Conservation (phyloP, 2,329 filamentous ascomycete genomes). For the Pyrenophora tritici-repentis region DNA sequence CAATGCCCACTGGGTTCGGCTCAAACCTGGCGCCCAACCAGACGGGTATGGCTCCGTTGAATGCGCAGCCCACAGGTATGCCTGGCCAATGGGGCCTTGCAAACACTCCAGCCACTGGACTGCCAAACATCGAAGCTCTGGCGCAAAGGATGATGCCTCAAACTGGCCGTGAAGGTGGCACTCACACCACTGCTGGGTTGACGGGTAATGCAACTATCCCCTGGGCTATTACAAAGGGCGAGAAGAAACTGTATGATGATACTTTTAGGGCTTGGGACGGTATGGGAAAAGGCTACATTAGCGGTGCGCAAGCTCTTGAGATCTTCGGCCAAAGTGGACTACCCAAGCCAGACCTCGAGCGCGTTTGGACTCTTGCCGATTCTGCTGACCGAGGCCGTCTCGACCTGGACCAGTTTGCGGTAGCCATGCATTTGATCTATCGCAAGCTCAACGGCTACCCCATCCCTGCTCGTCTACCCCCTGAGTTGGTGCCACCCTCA, state of each 20-base stretch:
- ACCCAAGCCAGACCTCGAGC: conserved; percentile 85
- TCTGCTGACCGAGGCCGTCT: conserved; percentile 91
- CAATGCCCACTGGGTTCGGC: conserved; percentile 67
- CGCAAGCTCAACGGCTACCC: conserved; percentile 95
- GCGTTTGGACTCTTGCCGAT: conserved; percentile 93
- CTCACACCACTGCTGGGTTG: conserved; percentile 84
- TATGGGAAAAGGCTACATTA: conserved; percentile 88
- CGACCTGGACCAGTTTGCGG: conserved; percentile 95
- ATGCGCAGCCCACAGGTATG: conserved; percentile 89
- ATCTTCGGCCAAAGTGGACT: conserved; percentile 96
- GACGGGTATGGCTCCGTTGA: conserved; percentile 70
- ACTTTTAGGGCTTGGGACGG: conserved; percentile 98
- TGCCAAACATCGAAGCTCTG: conserved; percentile 92
- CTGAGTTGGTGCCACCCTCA: conserved; percentile 92
- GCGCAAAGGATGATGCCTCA: conserved; percentile 98
- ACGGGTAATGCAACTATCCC: conserved; percentile 94
- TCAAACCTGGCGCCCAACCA: conserved; percentile 61
- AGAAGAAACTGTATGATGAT: conserved; percentile 95
- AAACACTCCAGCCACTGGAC: conserved; percentile 83
- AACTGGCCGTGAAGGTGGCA: conserved; percentile 77
- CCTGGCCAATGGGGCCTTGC: conserved; percentile 99
- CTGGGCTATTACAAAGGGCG: conserved; percentile 98
- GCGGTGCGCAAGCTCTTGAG: conserved; percentile 90
- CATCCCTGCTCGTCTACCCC: conserved; percentile 81
- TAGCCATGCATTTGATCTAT: conserved; percentile 99